Percentiles rank a stretch among this genome's conserved stretches.
phyloP scores from a whole-genome alignment of 257 asterid genomes.

The Verbascum thapsus region DNA sequence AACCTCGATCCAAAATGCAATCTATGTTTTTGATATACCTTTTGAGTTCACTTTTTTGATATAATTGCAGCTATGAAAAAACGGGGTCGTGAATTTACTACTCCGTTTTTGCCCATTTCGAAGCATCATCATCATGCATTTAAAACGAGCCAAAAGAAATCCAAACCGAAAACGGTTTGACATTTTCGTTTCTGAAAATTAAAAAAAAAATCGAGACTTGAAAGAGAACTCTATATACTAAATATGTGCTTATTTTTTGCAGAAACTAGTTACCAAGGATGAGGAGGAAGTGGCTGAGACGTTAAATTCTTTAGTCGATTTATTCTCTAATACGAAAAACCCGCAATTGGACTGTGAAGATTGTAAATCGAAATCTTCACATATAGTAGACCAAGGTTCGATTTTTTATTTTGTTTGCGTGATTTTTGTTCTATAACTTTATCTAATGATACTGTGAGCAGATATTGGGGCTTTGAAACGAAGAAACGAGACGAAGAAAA shows the following conservation, averaged over 20 bases:
- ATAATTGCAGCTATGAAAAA: constrained; percentile 50
- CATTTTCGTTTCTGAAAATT: constrained; percentile 5
- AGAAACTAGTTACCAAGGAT: constrained; percentile 50
- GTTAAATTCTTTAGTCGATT: constrained; percentile 49
- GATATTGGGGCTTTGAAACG: constrained; percentile 25
- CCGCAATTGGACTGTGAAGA: constrained; percentile 30
- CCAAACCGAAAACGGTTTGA: constrained; percentile 46
- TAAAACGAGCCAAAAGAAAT: constrained; percentile 35
- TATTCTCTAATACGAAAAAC: constrained; percentile 31
- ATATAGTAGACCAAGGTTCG: constrained; percentile 39
- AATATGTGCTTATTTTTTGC: constrained; percentile 29
- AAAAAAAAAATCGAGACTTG: no score
- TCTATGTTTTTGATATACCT: background rate
- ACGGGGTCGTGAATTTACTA: constrained; percentile 36
- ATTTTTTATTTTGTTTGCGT: background rate
- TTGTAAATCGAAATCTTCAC: constrained; percentile 34
- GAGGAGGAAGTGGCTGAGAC: constrained; percentile 76
- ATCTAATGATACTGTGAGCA: constrained; percentile 13
- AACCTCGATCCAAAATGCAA: no score
- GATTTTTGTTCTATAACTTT: background rate
- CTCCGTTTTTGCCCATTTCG: constrained; percentile 34
- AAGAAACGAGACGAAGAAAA: constrained; percentile 25
- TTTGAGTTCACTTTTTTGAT: constrained; percentile 13
- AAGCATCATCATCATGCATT: constrained; percentile 32
- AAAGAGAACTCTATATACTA: constrained; percentile 3